Evolutionary conservation across 2,329 filamentous ascomycete species (phyloP).

Genomic region (Fusarium avenaceum): DNA sequence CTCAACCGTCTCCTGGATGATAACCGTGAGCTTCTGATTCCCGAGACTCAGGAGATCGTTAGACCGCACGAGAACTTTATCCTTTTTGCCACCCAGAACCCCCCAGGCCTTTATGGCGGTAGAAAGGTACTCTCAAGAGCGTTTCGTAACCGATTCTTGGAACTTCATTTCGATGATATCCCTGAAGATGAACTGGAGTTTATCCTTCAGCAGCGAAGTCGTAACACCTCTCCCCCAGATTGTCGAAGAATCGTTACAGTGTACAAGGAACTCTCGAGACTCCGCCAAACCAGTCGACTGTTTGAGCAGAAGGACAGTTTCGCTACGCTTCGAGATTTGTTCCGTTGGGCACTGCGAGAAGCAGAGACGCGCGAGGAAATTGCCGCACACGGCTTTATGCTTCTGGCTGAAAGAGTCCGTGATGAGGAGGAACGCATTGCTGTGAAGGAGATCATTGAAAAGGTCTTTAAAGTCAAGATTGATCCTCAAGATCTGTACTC

Average conservation of each 20-base stretch:
- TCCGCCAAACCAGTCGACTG: conserved; percentile 89
- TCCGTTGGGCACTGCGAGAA: conserved; percentile 90
- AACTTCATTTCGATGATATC: conserved; percentile 98
- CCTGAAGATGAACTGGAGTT: conserved; percentile 93
- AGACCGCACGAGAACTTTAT: conserved; percentile 95
- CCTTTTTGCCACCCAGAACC: conserved; percentile 98
- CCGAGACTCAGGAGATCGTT: conserved; percentile 95
- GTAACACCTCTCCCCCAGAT: conserved; percentile 89
- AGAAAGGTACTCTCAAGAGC: conserved; percentile 93
- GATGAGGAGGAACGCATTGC: conserved; percentile 86
- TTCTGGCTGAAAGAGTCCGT: conserved; percentile 94
- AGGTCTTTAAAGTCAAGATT: conserved; percentile 87
- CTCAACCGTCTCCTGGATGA: conserved; percentile 96
- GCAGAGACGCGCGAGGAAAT: conserved; percentile 90
- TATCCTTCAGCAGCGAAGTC: conserved; percentile 89
- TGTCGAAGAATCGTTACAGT: conserved; percentile 92
- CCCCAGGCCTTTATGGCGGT: conserved; percentile 93
- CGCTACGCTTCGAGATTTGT: conserved; percentile 94
- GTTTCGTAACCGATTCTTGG: conserved; percentile 96
- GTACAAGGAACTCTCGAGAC: conserved; percentile 89
- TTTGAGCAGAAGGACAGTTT: conserved; percentile 99
- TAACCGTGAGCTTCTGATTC: conserved; percentile 94
- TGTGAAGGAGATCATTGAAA: conserved; percentile 90
- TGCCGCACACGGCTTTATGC: conserved; percentile 94
- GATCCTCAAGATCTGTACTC: conserved; percentile 81